Evolutionary conservation across 1,139 yeast species (phyloP), one percentile per base, ranked within the genome.

Genomic region (Nakaseomyces kungkrabaensis): DNA sequence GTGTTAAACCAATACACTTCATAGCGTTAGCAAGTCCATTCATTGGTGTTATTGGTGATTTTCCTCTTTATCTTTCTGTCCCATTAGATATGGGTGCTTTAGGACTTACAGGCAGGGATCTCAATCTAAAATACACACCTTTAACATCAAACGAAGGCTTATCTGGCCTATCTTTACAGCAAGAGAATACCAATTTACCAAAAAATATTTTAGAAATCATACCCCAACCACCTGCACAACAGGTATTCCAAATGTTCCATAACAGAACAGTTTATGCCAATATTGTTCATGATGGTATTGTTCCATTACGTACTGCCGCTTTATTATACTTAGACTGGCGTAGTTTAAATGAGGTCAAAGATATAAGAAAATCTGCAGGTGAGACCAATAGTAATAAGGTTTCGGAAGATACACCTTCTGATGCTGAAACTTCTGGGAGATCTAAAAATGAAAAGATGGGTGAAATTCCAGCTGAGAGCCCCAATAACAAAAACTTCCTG

Each of bases 81-180:
- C 85, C 83, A 0, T 63, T 81, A 10, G 79, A 75, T 72, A 73
- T 82, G 4, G 87, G 87, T 0, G 71, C 80, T 5, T 73, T 81
- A 32, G 87, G 87, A 0, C 68, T 72, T 50, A 79, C 87, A 0
- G 87, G 87, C 1, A 75, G 79, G 56, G 87, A 81, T 58, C 63
- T 81, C 50, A 80, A 81, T 7, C 67, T 81, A 9, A 60, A 66
- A 17, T 68, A 64, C 45, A 67, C 68, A 17, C 63, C 62, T 3
- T 45, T 56, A 10, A 50, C 52, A 6, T 67, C 56, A 48, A 67
- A 55, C 38, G 58, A 59, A 32, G 52, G 62, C 49, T 37, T 60
- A 11, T 59, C 53, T 11, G 32, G 45, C 3, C 37, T 45, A 3
- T 25, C 51, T 49, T 50, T 49, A 37, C 56, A 51, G 31, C 38